These are phyloP conservation scores for Santalum album DNA, from an alignment of 164 flowering plant species.

Conservation along the genomic window DNA sequence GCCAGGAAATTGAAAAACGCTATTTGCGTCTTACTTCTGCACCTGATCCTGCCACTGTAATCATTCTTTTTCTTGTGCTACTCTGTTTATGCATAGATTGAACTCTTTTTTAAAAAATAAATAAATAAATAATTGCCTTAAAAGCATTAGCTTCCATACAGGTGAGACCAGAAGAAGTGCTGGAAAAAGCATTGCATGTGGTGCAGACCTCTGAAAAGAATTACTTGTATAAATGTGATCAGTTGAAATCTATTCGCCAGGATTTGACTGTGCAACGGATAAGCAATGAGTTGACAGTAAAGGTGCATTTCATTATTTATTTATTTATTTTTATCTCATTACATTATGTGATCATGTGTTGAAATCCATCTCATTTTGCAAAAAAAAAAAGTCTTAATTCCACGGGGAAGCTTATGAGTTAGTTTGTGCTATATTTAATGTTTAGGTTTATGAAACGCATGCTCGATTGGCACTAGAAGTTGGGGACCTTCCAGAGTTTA, in stretches of 20 bases:
- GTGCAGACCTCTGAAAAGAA: conserved; percentile 83
- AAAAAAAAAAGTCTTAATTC: no score
- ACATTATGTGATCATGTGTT: no score
- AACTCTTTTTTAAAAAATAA: no score
- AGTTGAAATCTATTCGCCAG: conserved; percentile 94
- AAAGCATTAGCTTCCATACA: conserved; percentile 18
- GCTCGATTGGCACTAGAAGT: conserved; percentile 85
- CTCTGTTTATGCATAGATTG: background rate
- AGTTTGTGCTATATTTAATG: conserved; percentile 1
- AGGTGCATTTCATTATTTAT: conserved; percentile 31
- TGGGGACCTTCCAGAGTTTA: conserved; percentile 89
- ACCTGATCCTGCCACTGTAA: conserved; percentile 93
- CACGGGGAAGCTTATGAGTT: no score
- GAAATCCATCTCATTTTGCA: no score
- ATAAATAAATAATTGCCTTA: no score
- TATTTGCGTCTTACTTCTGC: conserved; percentile 98
- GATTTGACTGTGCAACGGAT: conserved; percentile 92
- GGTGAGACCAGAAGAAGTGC: conserved; percentile 95
- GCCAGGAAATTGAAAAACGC: conserved; percentile 96
- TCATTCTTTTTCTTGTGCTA: background rate
- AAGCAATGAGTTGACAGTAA: conserved; percentile 71
- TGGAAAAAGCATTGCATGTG: conserved; percentile 75
- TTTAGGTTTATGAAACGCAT: conserved; percentile 97
- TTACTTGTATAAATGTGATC: conserved; percentile 94
- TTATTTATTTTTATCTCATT: no score